Evolutionary conservation across 192 early-diverging fungal genomes (phyloP).

Genomic region (Dispira parvispora): DNA sequence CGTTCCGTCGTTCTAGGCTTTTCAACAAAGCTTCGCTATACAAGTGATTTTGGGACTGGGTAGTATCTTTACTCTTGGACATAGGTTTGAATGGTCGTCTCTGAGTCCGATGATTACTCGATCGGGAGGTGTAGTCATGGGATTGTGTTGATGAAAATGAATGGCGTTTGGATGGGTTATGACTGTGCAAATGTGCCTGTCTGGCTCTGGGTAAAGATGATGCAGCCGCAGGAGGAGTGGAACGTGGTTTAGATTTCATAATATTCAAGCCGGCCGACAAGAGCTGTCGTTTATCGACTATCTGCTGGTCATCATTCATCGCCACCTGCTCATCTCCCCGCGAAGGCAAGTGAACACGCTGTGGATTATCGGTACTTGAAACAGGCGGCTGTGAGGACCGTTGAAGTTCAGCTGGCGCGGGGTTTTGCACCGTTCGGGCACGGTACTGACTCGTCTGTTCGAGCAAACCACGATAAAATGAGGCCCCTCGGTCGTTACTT

Average conservation of each 20-base stretch:
- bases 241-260: neutral
- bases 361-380: too few species aligned
- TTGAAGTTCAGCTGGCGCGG: too few species aligned
- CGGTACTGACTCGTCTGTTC: too few species aligned
- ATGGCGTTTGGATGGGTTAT: neutral
- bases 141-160: neutral
- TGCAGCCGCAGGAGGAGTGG: neutral
- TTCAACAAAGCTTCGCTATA: neutral
- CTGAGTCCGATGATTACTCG: neutral
- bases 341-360: too few species aligned
- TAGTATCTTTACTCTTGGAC: neutral
- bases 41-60: too few species aligned
- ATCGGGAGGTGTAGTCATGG: neutral
- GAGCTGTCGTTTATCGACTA: slow-evolving; percentile 60
- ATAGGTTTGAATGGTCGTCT: neutral
- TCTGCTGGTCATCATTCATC: slow-evolving; percentile 50
- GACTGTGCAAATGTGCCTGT: neutral
- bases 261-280: slow-evolving; percentile 57
- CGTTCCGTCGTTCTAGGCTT: neutral
- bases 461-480: too few species aligned
- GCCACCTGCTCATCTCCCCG: too few species aligned
- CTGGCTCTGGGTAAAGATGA: neutral
- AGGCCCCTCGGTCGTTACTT: too few species aligned
- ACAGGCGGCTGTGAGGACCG: too few species aligned
- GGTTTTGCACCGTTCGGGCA: too few species aligned